Evolutionary conservation across 2,329 filamentous ascomycete genomes (phyloP).

Genomic region (Colletotrichum ledebouriae): DNA sequence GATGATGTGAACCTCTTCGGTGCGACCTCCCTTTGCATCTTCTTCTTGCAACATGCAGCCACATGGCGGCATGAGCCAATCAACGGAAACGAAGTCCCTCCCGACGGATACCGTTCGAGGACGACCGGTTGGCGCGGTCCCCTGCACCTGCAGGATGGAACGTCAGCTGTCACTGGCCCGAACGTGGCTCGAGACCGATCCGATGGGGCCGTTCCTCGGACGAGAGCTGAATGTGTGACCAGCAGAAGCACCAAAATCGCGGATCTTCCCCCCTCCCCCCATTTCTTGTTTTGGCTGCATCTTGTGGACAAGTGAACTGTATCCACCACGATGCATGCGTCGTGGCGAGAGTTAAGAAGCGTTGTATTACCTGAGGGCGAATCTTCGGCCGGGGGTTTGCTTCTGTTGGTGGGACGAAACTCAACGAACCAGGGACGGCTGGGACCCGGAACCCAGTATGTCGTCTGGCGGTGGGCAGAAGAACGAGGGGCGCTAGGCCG

Average conservation of each 20-base stretch:
- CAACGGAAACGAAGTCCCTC: constrained; percentile 25
- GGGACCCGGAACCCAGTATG: constrained; percentile 21
- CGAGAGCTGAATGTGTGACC: constrained; percentile 32
- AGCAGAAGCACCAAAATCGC: constrained; percentile 22
- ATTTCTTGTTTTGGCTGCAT: neutral
- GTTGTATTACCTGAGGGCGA: neutral
- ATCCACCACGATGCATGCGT: constrained; percentile 3
- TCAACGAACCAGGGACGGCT: constrained; percentile 12
- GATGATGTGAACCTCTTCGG: constrained; percentile 3
- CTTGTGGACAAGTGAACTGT: constrained; percentile 15
- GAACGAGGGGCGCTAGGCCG: constrained; percentile 9
- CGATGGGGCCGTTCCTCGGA: constrained; percentile 33
- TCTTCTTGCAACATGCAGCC: constrained; percentile 36
- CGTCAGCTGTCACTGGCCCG: constrained; percentile 37
- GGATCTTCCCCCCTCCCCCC: neutral
- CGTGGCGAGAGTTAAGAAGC: neutral
- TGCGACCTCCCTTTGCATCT: constrained; percentile 39
- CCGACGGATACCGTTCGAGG: constrained; percentile 31
- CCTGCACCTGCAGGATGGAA: constrained; percentile 38
- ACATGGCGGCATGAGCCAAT: constrained; percentile 36
- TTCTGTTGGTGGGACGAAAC: constrained; percentile 6
- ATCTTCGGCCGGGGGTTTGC: constrained; percentile 4
- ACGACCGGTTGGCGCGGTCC: constrained; percentile 31
- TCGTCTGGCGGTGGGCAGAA: constrained; percentile 11
- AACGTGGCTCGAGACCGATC: constrained; percentile 38